Conservation (phyloP, 306 rosid species). For the Phaseolus lunatus region DNA sequence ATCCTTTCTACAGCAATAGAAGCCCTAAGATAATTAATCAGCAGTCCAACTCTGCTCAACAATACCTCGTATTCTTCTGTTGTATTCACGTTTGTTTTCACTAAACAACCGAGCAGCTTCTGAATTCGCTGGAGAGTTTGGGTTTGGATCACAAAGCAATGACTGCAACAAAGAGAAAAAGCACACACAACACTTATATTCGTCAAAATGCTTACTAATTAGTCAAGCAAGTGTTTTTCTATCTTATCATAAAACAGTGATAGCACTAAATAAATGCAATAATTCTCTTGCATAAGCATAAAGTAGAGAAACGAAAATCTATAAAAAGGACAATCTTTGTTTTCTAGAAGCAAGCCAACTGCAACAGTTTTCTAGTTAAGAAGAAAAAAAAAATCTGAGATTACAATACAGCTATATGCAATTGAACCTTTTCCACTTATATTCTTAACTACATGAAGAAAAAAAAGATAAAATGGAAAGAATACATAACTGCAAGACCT, state of each 20-base stretch:
- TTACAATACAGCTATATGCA: neutral
- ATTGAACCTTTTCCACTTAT: neutral
- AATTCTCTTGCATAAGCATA: no score
- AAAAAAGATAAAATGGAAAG: neutral
- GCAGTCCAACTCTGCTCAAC: conserved; percentile 95
- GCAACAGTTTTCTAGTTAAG: neutral
- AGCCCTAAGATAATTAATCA: conserved; percentile 53
- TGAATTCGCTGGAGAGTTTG: conserved; percentile 83
- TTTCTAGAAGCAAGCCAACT: neutral
- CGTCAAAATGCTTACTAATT: neutral
- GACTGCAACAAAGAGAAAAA: conserved; percentile 58
- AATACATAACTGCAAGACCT: neutral
- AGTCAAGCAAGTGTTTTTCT: neutral
- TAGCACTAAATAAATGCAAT: no score
- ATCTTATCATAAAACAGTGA: no score
- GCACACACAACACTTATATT: neutral
- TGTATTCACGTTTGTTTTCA: conserved; percentile 82
- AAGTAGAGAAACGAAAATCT: no score
- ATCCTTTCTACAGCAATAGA: conserved; percentile 45
- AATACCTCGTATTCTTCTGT: conserved; percentile 70
- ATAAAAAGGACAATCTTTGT: conserved; percentile 1
- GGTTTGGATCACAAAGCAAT: conserved; percentile 84
- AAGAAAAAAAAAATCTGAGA: neutral
- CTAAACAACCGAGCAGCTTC: conserved; percentile 87
- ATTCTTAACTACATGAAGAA: neutral